Base-by-base conservation (phyloP, 2,329 filamentous ascomycete genomes). In the Fusarium staphyleae region DNA sequence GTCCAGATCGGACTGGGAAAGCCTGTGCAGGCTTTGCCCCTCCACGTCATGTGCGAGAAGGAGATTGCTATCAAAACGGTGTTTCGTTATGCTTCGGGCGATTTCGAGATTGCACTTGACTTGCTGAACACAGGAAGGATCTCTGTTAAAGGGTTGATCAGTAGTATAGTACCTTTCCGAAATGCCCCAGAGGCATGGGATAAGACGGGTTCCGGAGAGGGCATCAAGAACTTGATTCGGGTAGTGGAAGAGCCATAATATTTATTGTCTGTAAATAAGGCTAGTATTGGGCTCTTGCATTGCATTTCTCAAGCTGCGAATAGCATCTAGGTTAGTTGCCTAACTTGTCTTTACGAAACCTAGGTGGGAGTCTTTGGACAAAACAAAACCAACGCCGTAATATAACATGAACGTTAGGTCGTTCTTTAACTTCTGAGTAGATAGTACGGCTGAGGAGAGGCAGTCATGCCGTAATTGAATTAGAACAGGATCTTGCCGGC, bases 61-160 rank as follows among this genome's bases (percentile, higher is more conserved):
- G 93, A 97, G 78, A 79, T 96, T 49, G 95, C 87, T 6, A 81
- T 90, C 41, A 89, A 88, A 72, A 93, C 93, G 28, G 92, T 87
- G 60, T 97, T 97, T 80, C 85, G 93, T 29, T 98, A 98, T 73
- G 87, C 87, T 3, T 83, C 86, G 48, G 93, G 92, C 15, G 93
- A 97, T 74, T 98, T 96, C 75, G 84, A 87, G 70, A 83, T 92
- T 10, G 91, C 91, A 8, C 81, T 97, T 32, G 85, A 89, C 52
- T 79, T 98, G 53, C 84, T 96, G 3, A 81, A 82, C 5, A 80
- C 77, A 15, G 88, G 89, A 18, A 85, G 84, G 69, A 83, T 98
- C 32, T 84, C 88, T 34, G 88, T 92, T 50, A 93, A 93, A 82
- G 83, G 84, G 69, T 78, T 98, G 55, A 87, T 97, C 57, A 90